Conservation (phyloP, 129 eudicot genomes). For the Solidago caesia region DNA sequence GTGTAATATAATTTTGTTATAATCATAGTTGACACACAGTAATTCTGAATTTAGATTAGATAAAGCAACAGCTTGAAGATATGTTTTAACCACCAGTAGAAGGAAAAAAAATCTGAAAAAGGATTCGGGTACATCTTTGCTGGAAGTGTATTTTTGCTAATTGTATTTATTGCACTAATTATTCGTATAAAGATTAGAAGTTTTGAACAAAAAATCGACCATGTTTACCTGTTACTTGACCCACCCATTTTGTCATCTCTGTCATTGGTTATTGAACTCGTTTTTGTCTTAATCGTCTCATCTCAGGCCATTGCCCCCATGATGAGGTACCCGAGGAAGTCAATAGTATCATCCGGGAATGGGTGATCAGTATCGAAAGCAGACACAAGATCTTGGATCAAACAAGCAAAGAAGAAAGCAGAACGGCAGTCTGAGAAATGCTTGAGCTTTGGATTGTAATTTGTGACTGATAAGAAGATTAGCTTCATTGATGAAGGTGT, state of each 20-base stretch:
- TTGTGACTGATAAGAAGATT: not conserved
- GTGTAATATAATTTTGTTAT: no score
- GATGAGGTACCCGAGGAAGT: conserved; percentile 86
- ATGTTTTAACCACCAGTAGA: no score
- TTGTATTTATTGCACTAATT: not conserved
- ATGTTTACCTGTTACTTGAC: not conserved
- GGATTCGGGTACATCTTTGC: no score
- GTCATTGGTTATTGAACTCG: not conserved
- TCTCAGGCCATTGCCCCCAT: conserved; percentile 90
- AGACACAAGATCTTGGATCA: conserved; percentile 9
- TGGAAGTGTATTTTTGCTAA: no score
- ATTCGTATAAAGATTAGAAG: not conserved
- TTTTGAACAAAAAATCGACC: not conserved
- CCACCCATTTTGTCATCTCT: not conserved
- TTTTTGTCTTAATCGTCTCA: not conserved
- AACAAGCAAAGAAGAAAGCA: conserved; percentile 17
- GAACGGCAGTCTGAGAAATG: conserved; percentile 14
- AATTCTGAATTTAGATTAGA: no score
- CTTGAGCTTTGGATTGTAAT: not conserved
- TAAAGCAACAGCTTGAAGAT: no score
- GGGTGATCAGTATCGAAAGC: conserved; percentile 53
- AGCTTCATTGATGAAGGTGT: not conserved
- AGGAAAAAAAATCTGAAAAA: no score
- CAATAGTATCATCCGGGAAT: conserved; percentile 56
- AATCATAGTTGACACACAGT: no score